These are phyloP conservation scores for Lactifluus subvellereus DNA, from an alignment of 768 basidiomycete species.

Conservation along the genomic window DNA sequence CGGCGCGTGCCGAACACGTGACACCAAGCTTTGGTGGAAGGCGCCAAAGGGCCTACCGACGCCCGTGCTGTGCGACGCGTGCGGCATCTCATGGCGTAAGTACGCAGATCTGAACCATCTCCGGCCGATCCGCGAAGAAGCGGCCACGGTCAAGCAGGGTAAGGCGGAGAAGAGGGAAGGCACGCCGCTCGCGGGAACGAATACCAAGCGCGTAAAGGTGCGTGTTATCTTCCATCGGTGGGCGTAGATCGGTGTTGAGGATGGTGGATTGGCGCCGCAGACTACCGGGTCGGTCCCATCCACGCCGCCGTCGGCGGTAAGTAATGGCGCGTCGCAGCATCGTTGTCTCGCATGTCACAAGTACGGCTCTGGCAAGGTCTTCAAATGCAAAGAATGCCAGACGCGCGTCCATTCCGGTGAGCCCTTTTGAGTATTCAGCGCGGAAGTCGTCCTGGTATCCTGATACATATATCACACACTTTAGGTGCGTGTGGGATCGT, in stretches of 20 bases:
- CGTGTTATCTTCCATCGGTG: conserved; percentile 1
- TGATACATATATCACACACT: not conserved
- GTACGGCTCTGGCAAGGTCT: conserved; percentile 72
- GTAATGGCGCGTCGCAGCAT: conserved; percentile 45
- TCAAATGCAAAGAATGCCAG: conserved; percentile 76
- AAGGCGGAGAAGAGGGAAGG: conserved; percentile 55
- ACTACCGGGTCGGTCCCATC: conserved; percentile 43
- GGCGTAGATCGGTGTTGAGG: not conserved
- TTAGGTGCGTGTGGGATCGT: conserved; percentile 63
- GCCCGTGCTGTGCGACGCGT: conserved; percentile 74
- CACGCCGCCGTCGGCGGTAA: conserved; percentile 53
- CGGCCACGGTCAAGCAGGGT: conserved; percentile 36
- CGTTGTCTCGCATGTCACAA: conserved; percentile 73
- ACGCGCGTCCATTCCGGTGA: conserved; percentile 77
- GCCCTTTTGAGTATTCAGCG: conserved; percentile 19
- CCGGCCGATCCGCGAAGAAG: conserved; percentile 64
- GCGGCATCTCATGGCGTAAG: conserved; percentile 87
- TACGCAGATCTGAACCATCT: conserved; percentile 80
- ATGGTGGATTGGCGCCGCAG: conserved; percentile 29
- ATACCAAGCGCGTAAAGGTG: conserved; percentile 63
- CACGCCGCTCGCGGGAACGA: conserved; percentile 44
- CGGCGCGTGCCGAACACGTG: conserved; percentile 79
- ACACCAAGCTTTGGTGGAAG: conserved; percentile 83
- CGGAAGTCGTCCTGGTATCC: not conserved
- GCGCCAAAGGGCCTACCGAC: conserved; percentile 82